phyloP scores from a whole-genome alignment of 106 monocot species.

The Platanthera zijinensis region DNA sequence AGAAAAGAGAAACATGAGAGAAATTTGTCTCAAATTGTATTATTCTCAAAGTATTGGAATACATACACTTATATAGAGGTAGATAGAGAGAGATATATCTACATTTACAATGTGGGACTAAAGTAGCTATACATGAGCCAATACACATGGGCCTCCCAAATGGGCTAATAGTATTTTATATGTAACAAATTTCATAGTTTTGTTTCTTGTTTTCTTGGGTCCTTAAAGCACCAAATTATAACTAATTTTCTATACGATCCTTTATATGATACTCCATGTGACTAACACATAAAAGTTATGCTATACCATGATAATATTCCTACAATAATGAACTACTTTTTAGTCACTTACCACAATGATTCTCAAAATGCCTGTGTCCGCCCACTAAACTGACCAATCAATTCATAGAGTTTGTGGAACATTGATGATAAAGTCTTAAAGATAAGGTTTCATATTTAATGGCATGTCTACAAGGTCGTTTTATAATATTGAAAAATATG shows the following conservation, averaged over 20 bases:
- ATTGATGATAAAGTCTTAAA: too few species aligned
- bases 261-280: background rate
- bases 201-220: background rate
- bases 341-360: constrained; percentile 1
- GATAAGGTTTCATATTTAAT: too few species aligned
- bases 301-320: background rate
- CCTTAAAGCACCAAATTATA: background rate
- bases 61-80: too few species aligned
- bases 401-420: background rate
- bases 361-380: background rate
- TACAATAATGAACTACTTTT: background rate
- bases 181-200: background rate
- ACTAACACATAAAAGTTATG: background rate
- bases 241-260: background rate
- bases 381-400: background rate
- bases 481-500: too few species aligned
- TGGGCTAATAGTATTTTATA: background rate
- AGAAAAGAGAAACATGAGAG: too few species aligned
- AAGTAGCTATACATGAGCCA: too few species aligned
- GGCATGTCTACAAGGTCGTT: too few species aligned
- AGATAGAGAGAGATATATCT: too few species aligned
- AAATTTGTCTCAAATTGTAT: too few species aligned
- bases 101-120: too few species aligned
- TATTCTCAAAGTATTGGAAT: too few species aligned
- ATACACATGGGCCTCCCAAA: too few species aligned